A percentile compares a stretch with the other conserved stretches of the same genome.
These are phyloP conservation scores for Taiozyma sp. DNA, from an alignment of 1,139 yeast genomes.

Conservation along the genomic window DNA sequence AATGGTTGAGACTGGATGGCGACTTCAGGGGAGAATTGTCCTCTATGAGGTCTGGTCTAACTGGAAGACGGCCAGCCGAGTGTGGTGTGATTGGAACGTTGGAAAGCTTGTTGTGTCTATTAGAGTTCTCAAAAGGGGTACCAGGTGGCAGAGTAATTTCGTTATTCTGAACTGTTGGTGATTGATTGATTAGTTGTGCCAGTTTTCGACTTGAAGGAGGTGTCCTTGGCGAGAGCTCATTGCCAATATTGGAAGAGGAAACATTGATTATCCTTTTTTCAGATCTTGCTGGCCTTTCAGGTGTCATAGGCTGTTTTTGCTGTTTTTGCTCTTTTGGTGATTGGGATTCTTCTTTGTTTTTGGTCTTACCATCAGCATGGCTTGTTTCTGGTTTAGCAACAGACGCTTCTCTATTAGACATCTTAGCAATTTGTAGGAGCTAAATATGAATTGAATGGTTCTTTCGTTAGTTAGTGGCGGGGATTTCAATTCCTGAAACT, in stretches of 20 bases:
- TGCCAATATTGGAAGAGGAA: background rate
- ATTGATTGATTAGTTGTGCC: constrained; percentile 4
- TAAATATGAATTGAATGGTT: background rate
- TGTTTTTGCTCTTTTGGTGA: background rate
- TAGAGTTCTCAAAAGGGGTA: constrained; percentile 18
- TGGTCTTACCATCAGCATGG: background rate
- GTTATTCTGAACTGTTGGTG: constrained; percentile 5
- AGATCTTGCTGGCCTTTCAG: background rate
- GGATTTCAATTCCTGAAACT: background rate
- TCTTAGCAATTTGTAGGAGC: background rate
- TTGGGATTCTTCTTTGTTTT: background rate
- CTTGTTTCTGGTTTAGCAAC: background rate
- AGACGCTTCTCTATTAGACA: background rate
- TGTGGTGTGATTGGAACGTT: constrained; percentile 32
- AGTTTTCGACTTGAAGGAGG: constrained; percentile 10
- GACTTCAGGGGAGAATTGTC: constrained; percentile 31
- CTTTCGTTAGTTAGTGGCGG: background rate
- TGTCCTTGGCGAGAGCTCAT: constrained; percentile 10
- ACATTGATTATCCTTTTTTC: background rate
- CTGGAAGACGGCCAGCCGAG: constrained; percentile 21
- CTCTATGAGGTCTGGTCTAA: constrained; percentile 15
- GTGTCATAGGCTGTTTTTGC: background rate
- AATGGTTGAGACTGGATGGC: constrained; percentile 24
- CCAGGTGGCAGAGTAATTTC: constrained; percentile 9
- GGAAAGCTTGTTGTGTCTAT: constrained; percentile 9